These are phyloP conservation scores for Boechera retrofracta DNA, from an alignment of 345 rosid species.

Conservation along the genomic window DNA sequence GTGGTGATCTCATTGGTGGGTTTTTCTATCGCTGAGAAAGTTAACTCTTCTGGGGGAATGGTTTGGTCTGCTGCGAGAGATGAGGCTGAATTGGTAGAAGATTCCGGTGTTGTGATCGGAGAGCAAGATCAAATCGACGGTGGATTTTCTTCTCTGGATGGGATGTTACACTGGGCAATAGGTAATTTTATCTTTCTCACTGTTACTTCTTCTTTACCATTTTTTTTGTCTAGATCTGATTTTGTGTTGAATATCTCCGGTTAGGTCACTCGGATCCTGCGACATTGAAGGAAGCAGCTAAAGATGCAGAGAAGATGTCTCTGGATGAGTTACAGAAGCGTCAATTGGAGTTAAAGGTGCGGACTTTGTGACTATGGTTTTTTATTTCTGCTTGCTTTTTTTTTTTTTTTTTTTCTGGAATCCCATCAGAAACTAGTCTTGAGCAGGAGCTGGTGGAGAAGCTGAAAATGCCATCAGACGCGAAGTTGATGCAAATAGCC, in stretches of 20 bases:
- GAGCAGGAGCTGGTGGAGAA: slow-evolving; percentile 78
- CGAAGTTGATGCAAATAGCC: slow-evolving; percentile 80
- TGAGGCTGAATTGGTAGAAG: slow-evolving; percentile 61
- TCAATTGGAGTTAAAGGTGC: slow-evolving; percentile 79
- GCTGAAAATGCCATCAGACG: slow-evolving; percentile 84
- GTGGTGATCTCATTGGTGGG: slow-evolving; percentile 29
- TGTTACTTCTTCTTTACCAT: not conserved
- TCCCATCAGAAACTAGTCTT: slow-evolving; percentile 6
- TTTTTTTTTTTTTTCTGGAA: not conserved
- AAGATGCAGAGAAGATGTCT: slow-evolving; percentile 67
- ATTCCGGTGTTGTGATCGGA: slow-evolving; percentile 50
- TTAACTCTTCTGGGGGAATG: slow-evolving; percentile 54
- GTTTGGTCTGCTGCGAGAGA: slow-evolving; percentile 74
- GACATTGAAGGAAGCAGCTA: slow-evolving; percentile 74
- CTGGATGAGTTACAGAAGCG: slow-evolving; percentile 74
- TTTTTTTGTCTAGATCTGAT: slow-evolving; percentile 21
- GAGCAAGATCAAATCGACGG: slow-evolving; percentile 71
- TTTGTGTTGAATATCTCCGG: not conserved
- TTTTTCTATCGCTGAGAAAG: slow-evolving; percentile 46
- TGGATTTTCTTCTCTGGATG: slow-evolving; percentile 90
- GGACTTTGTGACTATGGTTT: not conserved
- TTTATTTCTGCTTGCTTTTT: not conserved
- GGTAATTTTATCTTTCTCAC: slow-evolving; percentile 47
- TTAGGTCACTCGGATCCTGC: slow-evolving; percentile 91
- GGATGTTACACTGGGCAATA: slow-evolving; percentile 97